phyloP scores from a whole-genome alignment of 2,329 filamentous ascomycete species.

The Bimuria novae-zelandiae region DNA sequence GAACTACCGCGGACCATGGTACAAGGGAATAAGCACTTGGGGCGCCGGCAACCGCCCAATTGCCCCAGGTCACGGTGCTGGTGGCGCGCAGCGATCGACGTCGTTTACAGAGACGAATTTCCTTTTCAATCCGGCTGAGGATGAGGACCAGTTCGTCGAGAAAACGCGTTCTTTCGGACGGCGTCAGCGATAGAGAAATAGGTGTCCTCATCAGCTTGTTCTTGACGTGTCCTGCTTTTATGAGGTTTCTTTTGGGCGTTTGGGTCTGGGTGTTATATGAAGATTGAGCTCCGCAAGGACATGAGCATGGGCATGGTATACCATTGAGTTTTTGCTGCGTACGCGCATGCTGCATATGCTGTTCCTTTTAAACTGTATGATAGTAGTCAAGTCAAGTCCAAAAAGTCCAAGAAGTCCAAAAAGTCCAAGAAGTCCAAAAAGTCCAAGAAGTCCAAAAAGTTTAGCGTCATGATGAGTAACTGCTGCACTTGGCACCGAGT shows the following conservation, averaged over 20 bases:
- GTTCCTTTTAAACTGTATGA: background rate
- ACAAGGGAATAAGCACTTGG: conserved; percentile 20
- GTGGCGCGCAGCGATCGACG: conserved; percentile 5
- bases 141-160: conserved; percentile 33
- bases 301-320: conserved; percentile 7
- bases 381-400: background rate
- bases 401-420: no score
- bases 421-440: no score
- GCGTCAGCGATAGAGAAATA: background rate
- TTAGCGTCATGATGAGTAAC: background rate
- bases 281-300: conserved; percentile 8
- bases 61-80: background rate
- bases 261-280: background rate
- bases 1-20: conserved; percentile 24
- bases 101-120: conserved; percentile 26
- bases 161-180: conserved; percentile 18
- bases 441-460: background rate
- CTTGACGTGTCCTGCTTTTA: background rate
- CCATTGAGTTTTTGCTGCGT: conserved; percentile 1
- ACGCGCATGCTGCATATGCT: background rate
- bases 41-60: background rate
- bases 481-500: background rate
- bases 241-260: background rate
- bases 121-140: conserved; percentile 32
- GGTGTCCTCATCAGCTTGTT: background rate